Base-by-base conservation (phyloP, 257 asterid species). In the Thymus mandschuricus region DNA sequence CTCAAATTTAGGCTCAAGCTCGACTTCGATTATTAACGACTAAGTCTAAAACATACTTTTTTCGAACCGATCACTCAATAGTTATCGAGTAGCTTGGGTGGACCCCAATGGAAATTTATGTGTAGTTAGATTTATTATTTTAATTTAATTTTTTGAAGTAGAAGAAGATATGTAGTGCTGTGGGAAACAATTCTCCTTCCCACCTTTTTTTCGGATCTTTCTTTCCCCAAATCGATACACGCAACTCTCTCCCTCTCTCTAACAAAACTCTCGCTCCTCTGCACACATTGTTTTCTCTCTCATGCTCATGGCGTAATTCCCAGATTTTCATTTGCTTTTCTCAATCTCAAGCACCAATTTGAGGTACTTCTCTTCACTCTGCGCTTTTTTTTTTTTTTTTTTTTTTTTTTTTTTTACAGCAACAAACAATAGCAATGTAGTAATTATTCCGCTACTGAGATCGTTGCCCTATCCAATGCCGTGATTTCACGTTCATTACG, bases 161-260 rank as follows among this genome's bases (percentile, higher is more conserved):
- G 27, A 35, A 21, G 38, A 8, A 63, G 15, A 28, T 45, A 72
- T 10, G 57, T 40, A 45, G 50, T 68, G 35, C 1, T 40, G 2
- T 27, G 45, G 31, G 48, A 50, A 58, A 58, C 50, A n/a, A 13
- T 30, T 64, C 66, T 57, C 35, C 46, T 70, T 76, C 77, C 84
- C 87, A 69, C 80, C 78, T 76, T 64, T 80, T 75, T 83, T 80
- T 78, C 81, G 85, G 87, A 80, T 80, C 85, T 80, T 72, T 78
- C 66, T 73, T 80, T 77, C 74, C 76, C 87, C 83, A 78, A 80
- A 83, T 74, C 76, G 79, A 73, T 61, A 77, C 85, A 83, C 84
- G 81, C 78, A 76, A 43, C 70, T 64, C 70, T 66, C 50, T 52
- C 71, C 31, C 70, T 64, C 70, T 66, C 71, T 41, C 21, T 2